Conservation (phyloP, 140 eudicot species). For the Ambrosia hybrid region DNA sequence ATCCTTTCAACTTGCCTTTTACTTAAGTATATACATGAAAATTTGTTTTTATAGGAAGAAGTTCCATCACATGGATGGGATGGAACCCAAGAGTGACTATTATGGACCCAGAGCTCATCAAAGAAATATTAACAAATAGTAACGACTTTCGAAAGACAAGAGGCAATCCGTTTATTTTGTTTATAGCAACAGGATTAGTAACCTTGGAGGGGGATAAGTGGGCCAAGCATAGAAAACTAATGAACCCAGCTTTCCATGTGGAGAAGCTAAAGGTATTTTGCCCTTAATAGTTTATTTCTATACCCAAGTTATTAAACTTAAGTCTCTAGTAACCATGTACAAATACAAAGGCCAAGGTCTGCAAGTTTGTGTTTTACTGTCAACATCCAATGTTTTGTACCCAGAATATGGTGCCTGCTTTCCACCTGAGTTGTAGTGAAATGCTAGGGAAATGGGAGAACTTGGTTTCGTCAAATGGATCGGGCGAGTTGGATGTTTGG, state of each 20-base stretch:
- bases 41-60: conserved; percentile 1
- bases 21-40: no score
- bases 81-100: conserved; percentile 7
- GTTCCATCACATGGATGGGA: conserved; percentile 17
- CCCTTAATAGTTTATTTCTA: neutral
- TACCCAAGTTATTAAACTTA: no score
- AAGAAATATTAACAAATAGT: conserved; percentile 23
- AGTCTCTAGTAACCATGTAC: neutral
- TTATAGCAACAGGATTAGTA: conserved; percentile 12
- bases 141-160: conserved; percentile 12
- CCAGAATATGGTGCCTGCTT: conserved; percentile 3
- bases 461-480: neutral
- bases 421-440: conserved; percentile 14
- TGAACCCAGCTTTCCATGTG: conserved; percentile 6
- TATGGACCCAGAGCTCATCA: conserved; percentile 24
- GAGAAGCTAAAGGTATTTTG: conserved; percentile 19
- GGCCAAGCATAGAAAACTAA: neutral
- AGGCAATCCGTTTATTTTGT: neutral
- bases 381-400: neutral
- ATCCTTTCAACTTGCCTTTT: no score
- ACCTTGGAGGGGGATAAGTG: conserved; percentile 6
- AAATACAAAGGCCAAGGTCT: neutral
- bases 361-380: neutral
- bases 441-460: conserved; percentile 21
- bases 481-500: conserved; percentile 10